Evolutionary conservation across 108 stramenopile genomes (phyloP).

Genomic region (Discostella pseudostelligera): DNA sequence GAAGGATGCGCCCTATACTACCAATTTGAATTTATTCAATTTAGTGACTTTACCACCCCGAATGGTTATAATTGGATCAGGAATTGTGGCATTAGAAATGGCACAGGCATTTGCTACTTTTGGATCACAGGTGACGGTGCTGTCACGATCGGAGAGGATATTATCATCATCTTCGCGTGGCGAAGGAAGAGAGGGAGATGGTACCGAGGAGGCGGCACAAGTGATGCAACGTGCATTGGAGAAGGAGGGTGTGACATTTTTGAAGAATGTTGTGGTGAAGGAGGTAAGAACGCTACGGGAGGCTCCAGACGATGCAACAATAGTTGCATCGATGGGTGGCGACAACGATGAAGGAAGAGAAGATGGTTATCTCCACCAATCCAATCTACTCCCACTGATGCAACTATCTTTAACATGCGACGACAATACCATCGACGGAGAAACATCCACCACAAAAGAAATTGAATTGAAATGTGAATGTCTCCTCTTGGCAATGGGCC

Average conservation of each 20-base stretch:
- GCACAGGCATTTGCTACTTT: slow-evolving; percentile 94
- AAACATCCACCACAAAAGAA: neutral
- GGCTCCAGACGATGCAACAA: neutral
- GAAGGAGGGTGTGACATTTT: slow-evolving; percentile 75
- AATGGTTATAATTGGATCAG: slow-evolving; percentile 91
- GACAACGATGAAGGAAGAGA: neutral
- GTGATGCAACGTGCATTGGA: slow-evolving; percentile 62
- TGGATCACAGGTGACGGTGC: slow-evolving; percentile 86
- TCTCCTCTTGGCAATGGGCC: slow-evolving; percentile 87
- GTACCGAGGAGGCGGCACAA: slow-evolving; percentile 76
- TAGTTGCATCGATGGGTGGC: neutral
- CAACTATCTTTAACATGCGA: slow-evolving; percentile 45
- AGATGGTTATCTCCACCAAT: neutral
- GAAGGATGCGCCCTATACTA: slow-evolving; percentile 79
- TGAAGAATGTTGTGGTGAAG: slow-evolving; percentile 37
- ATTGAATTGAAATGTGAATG: slow-evolving; percentile 75
- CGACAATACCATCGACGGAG: slow-evolving; percentile 7
- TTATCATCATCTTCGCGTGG: slow-evolving; percentile 32
- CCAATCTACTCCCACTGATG: slow-evolving; percentile 57
- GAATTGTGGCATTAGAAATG: slow-evolving; percentile 95
- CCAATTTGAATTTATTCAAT: slow-evolving; percentile 92
- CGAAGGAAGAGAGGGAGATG: neutral
- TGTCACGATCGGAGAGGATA: slow-evolving; percentile 58
- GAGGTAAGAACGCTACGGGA: slow-evolving; percentile 57
- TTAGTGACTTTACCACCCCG: slow-evolving; percentile 81